A percentile compares a stretch with the other conserved stretches of the same genome.
These are phyloP conservation scores for Musa schizocarpa DNA, from an alignment of 176 grass and related monocot species.

Conservation along the genomic window DNA sequence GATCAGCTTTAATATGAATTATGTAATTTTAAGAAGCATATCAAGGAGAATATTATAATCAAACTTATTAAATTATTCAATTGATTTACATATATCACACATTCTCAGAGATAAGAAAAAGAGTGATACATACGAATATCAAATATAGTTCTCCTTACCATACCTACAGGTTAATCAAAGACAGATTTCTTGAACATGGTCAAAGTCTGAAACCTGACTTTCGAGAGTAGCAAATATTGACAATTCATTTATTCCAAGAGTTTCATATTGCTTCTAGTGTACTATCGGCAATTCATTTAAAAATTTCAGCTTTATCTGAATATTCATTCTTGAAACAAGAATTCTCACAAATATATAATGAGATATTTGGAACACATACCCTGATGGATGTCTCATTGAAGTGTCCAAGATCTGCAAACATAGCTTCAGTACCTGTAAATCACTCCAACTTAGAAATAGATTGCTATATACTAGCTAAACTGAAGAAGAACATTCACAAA, in stretches of 20 bases:
- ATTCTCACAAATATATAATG: not conserved
- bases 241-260: not conserved
- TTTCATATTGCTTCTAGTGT: not conserved
- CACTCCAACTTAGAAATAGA: conserved; percentile 12
- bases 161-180: not conserved
- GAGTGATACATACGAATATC: not conserved
- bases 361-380: conserved; percentile 38
- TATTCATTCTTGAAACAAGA: not conserved
- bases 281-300: not conserved
- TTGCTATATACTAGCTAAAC: not conserved
- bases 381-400: conserved; percentile 80
- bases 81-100: not conserved
- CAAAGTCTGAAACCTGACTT: not conserved
- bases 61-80: not conserved
- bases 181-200: not conserved
- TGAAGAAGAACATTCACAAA: not conserved
- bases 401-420: conserved; percentile 97
- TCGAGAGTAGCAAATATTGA: no score
- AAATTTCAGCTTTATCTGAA: not conserved
- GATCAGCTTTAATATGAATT: no score
- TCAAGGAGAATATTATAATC: not conserved
- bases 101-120: not conserved
- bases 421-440: conserved; percentile 83
- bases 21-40: no score
- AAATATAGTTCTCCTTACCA: not conserved